phyloP scores from a whole-genome alignment of 2,329 filamentous ascomycete species.

The Didymosphaeria variabile region DNA sequence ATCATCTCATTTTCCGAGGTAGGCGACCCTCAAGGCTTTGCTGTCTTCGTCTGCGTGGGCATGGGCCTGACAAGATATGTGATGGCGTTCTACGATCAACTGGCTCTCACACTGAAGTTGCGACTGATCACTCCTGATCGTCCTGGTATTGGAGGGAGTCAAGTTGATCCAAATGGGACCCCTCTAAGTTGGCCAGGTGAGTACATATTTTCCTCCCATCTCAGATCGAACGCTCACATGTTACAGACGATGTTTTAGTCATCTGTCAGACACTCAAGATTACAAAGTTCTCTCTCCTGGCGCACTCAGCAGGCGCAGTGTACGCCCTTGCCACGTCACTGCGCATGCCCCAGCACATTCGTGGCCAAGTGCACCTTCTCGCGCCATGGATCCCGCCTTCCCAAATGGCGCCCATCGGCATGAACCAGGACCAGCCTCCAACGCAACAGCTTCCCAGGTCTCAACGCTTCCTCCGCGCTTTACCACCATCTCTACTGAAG shows the following conservation, averaged over 20 bases:
- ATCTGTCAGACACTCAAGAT: constrained; percentile 94
- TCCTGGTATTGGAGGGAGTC: constrained; percentile 92
- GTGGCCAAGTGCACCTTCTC: constrained; percentile 90
- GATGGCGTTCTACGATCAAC: constrained; percentile 95
- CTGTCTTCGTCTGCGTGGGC: constrained; percentile 94
- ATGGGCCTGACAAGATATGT: constrained; percentile 98
- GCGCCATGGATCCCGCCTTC: constrained; percentile 97
- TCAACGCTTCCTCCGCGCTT: constrained; percentile 86
- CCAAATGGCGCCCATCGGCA: constrained; percentile 59
- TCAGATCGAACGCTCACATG: constrained; percentile 53
- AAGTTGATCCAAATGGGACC: constrained; percentile 82
- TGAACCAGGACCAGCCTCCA: constrained; percentile 77
- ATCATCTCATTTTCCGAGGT: constrained; percentile 97
- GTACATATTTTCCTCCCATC: constrained; percentile 35
- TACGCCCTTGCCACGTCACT: constrained; percentile 95
- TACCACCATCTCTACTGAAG: constrained; percentile 90
- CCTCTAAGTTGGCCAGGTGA: constrained; percentile 93
- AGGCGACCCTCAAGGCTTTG: constrained; percentile 88
- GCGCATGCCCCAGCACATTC: constrained; percentile 94
- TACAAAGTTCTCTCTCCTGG: constrained; percentile 93
- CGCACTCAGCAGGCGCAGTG: constrained; percentile 96
- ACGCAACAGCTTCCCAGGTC: constrained; percentile 88
- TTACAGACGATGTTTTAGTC: constrained; percentile 80
- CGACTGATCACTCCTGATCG: constrained; percentile 93
- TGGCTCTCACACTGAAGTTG: constrained; percentile 86